These are phyloP conservation scores for Pyrenophora tritici-repentis DNA, from an alignment of 2,329 filamentous ascomycete species.

Conservation along the genomic window DNA sequence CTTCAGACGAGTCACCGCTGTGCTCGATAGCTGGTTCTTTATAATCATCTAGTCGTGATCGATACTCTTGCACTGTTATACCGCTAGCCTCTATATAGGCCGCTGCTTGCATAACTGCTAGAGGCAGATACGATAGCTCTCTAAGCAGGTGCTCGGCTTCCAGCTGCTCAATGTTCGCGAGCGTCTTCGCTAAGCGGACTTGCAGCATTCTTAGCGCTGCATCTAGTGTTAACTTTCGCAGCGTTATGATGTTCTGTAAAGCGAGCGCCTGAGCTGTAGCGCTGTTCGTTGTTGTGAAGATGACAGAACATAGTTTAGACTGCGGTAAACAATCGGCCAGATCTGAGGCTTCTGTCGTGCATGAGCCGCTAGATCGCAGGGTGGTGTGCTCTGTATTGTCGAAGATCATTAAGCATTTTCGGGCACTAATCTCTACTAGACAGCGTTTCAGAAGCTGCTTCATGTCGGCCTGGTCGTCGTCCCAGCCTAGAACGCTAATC, in stretches of 20 bases:
- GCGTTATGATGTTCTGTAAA: conserved; percentile 17
- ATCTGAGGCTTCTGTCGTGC: conserved; percentile 16
- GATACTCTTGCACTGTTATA: conserved; percentile 20
- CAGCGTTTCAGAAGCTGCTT: conserved; percentile 23
- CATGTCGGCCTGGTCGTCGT: conserved; percentile 19
- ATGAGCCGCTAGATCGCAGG: conserved; percentile 9
- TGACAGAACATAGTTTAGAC: conserved; percentile 18
- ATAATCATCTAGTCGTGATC: background rate
- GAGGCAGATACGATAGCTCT: conserved; percentile 26
- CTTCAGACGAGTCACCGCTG: conserved; percentile 41
- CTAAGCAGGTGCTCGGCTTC: conserved; percentile 18
- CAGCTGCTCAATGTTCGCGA: conserved; percentile 14
- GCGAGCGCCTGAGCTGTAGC: conserved; percentile 18
- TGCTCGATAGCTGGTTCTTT: conserved; percentile 19
- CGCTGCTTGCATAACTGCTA: conserved; percentile 27
- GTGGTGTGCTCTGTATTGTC: conserved; percentile 35
- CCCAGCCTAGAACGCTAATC: conserved; percentile 28
- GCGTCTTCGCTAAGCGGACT: conserved; percentile 12
- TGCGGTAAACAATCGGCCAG: conserved; percentile 18
- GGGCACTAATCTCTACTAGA: conserved; percentile 5
- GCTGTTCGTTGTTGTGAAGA: conserved; percentile 25
- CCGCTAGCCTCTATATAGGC: conserved; percentile 18
- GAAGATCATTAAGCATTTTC: conserved; percentile 18
- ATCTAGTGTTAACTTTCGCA: conserved; percentile 20
- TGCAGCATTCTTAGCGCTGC: conserved; percentile 24